Evolutionary conservation across 1,139 yeast genomes (phyloP), one percentile per base, ranked within the genome.

Genomic region (Chernovozyma aurita): DNA sequence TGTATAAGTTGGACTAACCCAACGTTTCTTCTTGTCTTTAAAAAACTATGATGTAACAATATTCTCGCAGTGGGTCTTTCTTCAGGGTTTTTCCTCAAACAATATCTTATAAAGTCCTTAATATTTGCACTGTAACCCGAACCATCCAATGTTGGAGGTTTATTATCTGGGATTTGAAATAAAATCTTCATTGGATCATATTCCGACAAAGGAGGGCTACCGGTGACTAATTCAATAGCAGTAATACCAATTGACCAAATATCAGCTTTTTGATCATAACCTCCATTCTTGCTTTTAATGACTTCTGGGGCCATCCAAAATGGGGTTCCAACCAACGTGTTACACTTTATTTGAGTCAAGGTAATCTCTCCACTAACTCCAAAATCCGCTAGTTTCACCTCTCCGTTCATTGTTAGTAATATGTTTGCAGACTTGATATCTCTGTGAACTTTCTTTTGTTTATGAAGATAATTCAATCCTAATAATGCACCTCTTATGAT

Each of bases 281-380:
- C 90, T 14, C 59, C 57, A 21, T 51, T 49, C 13, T 61, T 52
- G 38, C 74, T 60, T 3, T 63, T 52, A 18, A 86, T 81, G 22
- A 85, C 83, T 52, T 86, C 95, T 0, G 95, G 95, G 0, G 95
- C 95, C 95, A 86, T 86, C 95, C 95, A 86, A 56, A 78, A 85
- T 15, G 95, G 95, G 0, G 95, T 85, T 0, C 95, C 95, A 25
- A 85, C 95, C 65, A 85, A 81, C 0, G 95, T 85, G 41, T 76
- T 70, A 45, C 80, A 74, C 44, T 75, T 76, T 36, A 72, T 68
- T 33, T 69, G 65, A 1, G 85, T 77, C 28, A 76, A 65, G n/a
- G 82, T 73, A 27, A 85, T 64, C 50, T 84, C 87, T 0, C 92
- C 92, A 48, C 90, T 81, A 7, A 86, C 95, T 1, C 95, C 95